A percentile compares a stretch with the other conserved stretches of the same genome.
Evolutionary conservation across 1,284 basidiomycete genomes (phyloP).

Genomic region (Trichosporon asahii): DNA sequence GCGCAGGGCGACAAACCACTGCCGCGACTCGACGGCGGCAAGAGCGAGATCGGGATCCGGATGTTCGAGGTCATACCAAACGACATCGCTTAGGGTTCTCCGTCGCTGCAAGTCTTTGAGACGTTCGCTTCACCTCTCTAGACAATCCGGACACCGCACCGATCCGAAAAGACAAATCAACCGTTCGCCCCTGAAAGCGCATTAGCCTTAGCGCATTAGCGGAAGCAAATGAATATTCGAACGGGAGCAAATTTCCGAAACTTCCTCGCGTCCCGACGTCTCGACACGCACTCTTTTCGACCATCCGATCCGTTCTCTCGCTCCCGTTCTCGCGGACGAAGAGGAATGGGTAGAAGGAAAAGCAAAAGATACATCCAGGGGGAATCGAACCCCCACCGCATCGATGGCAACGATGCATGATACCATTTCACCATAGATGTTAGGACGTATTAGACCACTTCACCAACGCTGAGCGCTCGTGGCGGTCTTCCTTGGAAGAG

Average conservation of each 20-base stretch:
- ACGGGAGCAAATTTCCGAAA: neutral
- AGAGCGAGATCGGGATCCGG: neutral
- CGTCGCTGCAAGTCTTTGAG: no score
- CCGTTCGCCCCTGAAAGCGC: no score
- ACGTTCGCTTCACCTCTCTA: no score
- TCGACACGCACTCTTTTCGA: neutral
- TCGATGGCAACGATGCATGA: constrained; percentile 5
- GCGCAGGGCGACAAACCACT: neutral
- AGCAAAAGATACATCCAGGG: constrained; percentile 3
- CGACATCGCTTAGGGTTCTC: neutral
- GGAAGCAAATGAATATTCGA: neutral
- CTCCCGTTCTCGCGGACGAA: neutral
- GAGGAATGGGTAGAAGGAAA: neutral
- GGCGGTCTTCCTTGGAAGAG: neutral
- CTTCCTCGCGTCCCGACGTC: neutral
- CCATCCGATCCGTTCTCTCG: neutral
- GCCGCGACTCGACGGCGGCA: neutral
- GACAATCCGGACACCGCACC: no score
- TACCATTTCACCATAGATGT: constrained; percentile 5
- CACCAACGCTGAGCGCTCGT: neutral
- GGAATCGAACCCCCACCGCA: constrained; percentile 4
- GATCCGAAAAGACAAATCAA: no score
- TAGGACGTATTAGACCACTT: neutral
- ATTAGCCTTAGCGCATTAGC: no score
- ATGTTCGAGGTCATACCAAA: neutral